A percentile compares a stretch with the other conserved stretches of the same genome.
phyloP scores from a whole-genome alignment of 1,139 yeast genomes.

The Protomyces arabidopsidicola region DNA sequence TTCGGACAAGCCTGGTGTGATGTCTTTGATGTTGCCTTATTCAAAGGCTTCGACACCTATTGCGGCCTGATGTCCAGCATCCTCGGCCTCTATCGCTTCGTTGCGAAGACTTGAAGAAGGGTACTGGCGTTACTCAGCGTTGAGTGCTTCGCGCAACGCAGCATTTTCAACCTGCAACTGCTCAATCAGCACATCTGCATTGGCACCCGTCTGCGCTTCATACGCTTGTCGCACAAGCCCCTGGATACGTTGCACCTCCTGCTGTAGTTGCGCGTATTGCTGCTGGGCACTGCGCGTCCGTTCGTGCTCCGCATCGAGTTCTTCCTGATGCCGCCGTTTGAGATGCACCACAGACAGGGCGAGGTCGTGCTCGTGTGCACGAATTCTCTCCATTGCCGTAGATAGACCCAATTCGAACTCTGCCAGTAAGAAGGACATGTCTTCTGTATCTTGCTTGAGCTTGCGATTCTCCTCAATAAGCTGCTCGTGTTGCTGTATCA shows the following conservation, averaged over 20 bases:
- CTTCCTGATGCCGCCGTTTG: constrained; percentile 5
- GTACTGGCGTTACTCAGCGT: not conserved
- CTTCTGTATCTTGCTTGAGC: constrained; percentile 5
- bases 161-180: constrained; percentile 10
- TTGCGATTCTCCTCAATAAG: constrained; percentile 3
- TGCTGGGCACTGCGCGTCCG: not conserved
- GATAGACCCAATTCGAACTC: constrained; percentile 17
- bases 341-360: constrained; percentile 1
- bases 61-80: constrained; percentile 8
- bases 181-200: constrained; percentile 10
- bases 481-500: not conserved
- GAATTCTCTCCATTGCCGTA: constrained; percentile 12
- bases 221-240: constrained; percentile 6
- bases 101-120: constrained; percentile 13
- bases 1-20: constrained; percentile 24
- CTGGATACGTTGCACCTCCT: not conserved
- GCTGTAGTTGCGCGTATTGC: constrained; percentile 1
- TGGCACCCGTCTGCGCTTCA: constrained; percentile 4
- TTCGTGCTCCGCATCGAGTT: not conserved
- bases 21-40: constrained; percentile 17
- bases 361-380: constrained; percentile 10
- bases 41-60: constrained; percentile 10
- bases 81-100: constrained; percentile 18
- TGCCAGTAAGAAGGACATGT: constrained; percentile 2
- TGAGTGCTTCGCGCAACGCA: not conserved